Percentiles rank a stretch among this genome's conserved stretches.
Evolutionary conservation across 345 rosid genomes (phyloP).

Genomic region (Brassica incana): DNA sequence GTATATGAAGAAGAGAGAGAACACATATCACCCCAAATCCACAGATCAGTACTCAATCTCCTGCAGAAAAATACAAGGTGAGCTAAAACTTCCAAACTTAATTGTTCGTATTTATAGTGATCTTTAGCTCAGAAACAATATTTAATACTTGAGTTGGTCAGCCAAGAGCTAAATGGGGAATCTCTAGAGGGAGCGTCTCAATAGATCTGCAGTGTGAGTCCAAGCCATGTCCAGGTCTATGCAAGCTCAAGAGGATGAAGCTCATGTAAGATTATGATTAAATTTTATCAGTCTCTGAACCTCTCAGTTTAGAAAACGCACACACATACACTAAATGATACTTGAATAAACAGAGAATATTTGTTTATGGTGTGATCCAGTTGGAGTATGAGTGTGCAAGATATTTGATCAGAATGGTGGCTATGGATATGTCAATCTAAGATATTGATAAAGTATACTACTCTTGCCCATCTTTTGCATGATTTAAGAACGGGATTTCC

Average conservation of each 20-base stretch:
- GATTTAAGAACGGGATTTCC: constrained; percentile 5
- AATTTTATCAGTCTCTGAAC: background rate
- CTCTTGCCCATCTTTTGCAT: no score
- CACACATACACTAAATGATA: background rate
- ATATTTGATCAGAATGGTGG: background rate
- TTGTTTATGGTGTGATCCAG: constrained; percentile 44
- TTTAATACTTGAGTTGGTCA: background rate
- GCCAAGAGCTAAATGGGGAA: background rate
- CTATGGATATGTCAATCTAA: no score
- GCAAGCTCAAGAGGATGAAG: constrained; percentile 82
- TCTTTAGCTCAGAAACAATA: background rate
- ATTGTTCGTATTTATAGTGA: background rate
- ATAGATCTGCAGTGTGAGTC: constrained; percentile 21
- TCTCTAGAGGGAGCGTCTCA: no score
- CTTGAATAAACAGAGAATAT: background rate
- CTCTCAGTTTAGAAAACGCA: background rate
- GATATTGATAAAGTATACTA: no score
- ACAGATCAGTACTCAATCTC: background rate
- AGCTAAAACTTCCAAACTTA: background rate
- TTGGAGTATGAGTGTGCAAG: constrained; percentile 53
- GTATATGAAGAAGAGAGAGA: background rate
- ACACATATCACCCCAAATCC: background rate
- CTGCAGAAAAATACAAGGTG: background rate
- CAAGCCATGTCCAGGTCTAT: constrained; percentile 92
- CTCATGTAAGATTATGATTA: constrained; percentile 50